These are phyloP conservation scores for Gloeostereum incarnatum DNA, from an alignment of 768 basidiomycete genomes.

Conservation along the genomic window DNA sequence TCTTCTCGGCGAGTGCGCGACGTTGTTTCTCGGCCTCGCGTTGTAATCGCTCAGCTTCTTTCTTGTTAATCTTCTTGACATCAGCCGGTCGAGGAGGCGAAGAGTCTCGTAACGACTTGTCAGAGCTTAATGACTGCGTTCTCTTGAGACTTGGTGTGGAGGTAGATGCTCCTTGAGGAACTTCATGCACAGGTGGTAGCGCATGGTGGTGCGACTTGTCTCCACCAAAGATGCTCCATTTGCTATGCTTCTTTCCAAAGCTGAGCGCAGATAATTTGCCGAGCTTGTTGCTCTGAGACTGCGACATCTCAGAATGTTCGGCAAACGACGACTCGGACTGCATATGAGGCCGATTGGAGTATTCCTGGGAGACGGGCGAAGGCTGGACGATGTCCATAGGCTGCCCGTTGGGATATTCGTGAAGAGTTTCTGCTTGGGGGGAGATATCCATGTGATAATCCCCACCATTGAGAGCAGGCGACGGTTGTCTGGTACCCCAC, in stretches of 20 bases:
- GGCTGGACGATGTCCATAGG: conserved; percentile 42
- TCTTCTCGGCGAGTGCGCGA: conserved; percentile 64
- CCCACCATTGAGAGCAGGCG: conserved; percentile 15
- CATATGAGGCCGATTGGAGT: conserved; percentile 31
- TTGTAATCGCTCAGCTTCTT: conserved; percentile 69
- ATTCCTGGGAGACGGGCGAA: conserved; percentile 44
- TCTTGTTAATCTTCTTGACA: conserved; percentile 66
- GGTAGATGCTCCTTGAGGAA: conserved; percentile 39
- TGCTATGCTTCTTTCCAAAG: conserved; percentile 62
- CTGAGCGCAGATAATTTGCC: conserved; percentile 50
- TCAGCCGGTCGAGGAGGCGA: conserved; percentile 41
- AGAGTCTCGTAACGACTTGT: conserved; percentile 52
- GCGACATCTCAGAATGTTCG: conserved; percentile 26
- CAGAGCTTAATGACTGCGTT: conserved; percentile 68
- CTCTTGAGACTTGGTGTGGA: conserved; percentile 68
- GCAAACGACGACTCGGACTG: conserved; percentile 26
- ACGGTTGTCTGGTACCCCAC: not conserved
- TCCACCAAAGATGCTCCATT: conserved; percentile 70
- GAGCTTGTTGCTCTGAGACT: conserved; percentile 39
- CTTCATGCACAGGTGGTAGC: conserved; percentile 68
- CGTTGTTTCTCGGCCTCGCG: conserved; percentile 81
- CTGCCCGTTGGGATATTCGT: conserved; percentile 33
- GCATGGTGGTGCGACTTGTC: conserved; percentile 58
- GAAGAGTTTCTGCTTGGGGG: conserved; percentile 34
- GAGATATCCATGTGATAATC: conserved; percentile 59